Conservation (phyloP, 139 green algal genomes). For the Closterium sp. region DNA sequence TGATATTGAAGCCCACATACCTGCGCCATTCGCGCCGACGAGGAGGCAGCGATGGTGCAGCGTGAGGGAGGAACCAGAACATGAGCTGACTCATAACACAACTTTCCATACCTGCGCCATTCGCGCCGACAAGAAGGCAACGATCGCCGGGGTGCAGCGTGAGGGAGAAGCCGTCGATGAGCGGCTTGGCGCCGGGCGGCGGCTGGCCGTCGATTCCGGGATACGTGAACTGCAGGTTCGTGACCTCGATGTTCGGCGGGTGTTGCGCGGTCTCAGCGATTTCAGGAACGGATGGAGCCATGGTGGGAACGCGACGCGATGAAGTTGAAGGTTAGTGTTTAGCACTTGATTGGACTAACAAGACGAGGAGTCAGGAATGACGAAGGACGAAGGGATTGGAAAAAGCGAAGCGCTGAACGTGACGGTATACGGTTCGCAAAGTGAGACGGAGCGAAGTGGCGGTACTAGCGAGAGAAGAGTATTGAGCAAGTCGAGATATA, state of each 20-base stretch:
- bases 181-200: conserved; percentile 37
- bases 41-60: conserved; percentile 56
- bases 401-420: neutral
- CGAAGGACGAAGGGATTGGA: neutral
- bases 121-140: conserved; percentile 60
- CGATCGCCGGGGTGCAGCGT: conserved; percentile 47
- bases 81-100: neutral
- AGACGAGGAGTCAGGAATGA: neutral
- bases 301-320: neutral
- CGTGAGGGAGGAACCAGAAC: conserved; percentile 35
- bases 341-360: neutral
- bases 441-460: neutral
- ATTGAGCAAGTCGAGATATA: too few relatives aligned
- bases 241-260: conserved; percentile 18
- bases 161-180: conserved; percentile 58
- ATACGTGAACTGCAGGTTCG: conserved; percentile 56
- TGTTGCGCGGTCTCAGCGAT: neutral
- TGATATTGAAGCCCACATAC: too few relatives aligned
- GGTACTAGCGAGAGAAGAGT: too few relatives aligned
- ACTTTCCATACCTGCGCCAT: conserved; percentile 52
- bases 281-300: neutral
- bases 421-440: neutral
- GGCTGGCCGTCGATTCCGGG: conserved; percentile 57
- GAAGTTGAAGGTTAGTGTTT: neutral
- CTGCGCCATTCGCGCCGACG: conserved; percentile 61